phyloP scores from a whole-genome alignment of 176 grass and related monocot species.

The Juncus inflexus region DNA sequence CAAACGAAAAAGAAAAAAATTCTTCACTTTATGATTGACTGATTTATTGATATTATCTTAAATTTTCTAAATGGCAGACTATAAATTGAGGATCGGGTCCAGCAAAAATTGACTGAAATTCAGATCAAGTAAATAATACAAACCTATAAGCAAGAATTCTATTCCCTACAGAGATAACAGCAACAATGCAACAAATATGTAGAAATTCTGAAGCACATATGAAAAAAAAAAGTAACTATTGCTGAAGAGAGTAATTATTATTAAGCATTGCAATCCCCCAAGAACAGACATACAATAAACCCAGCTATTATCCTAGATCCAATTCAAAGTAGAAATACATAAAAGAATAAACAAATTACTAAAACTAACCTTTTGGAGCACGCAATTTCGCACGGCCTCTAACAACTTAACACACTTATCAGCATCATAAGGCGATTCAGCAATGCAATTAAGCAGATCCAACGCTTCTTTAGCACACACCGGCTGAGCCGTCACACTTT shows the following conservation, averaged over 20 bases:
- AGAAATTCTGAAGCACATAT: neutral
- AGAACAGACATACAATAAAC: neutral
- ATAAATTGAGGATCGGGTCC: too few species aligned
- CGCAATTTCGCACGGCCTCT: slow-evolving; percentile 58
- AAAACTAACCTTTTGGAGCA: slow-evolving; percentile 56
- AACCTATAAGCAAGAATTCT: too few species aligned
- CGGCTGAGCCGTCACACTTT: slow-evolving; percentile 45
- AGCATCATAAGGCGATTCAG: slow-evolving; percentile 53
- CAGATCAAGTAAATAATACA: too few species aligned
- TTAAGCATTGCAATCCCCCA: neutral
- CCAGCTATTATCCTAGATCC: neutral
- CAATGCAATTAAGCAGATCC: slow-evolving; percentile 81
- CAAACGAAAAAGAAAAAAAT: slow-evolving; percentile 9
- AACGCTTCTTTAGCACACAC: slow-evolving; percentile 77
- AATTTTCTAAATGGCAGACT: too few species aligned
- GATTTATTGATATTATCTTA: too few species aligned
- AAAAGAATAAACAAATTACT: neutral
- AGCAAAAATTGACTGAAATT: too few species aligned
- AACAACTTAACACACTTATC: slow-evolving; percentile 69
- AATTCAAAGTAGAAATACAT: neutral
- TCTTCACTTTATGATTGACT: too few species aligned
- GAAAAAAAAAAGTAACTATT: neutral
- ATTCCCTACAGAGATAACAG: neutral
- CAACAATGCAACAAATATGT: neutral
- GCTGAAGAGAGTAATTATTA: neutral